Evolutionary conservation across 73 alveolate species (phyloP), one percentile per base, ranked within the genome.

Genomic region (Paramecium bursaria): DNA sequence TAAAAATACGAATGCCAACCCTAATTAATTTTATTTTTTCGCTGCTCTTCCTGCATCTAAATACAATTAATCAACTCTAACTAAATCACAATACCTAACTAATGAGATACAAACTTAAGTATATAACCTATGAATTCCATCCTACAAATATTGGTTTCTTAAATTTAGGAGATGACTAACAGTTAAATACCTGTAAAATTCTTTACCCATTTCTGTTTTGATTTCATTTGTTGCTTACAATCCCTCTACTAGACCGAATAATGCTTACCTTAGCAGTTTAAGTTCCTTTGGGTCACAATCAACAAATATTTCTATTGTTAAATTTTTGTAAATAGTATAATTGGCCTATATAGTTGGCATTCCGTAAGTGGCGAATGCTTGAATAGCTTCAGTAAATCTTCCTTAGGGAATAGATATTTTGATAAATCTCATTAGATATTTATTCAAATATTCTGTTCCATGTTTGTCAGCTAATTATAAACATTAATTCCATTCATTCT

Each of bases 41-140:
- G 98, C 91, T 17, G 99, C 99, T 77, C 90, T 91, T 50, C 99
- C 99, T 19, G 99, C 99, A 91, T 97, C 99, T 13, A 87, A 88
- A 93, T 94, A 95, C 19, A 99, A 98, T 90, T 95, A 91, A 87
- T 97, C 99, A 54, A 96, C 96, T 90, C 98, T 94, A 75, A 97
- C 94, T 49, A 93, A 94, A 77, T 96, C 97, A 53, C 99, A 96
- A 86, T 96, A 97, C 55, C 99, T 96, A 57, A 97, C 86, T 30
- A 97, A 94, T 1, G 99, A 92, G 52, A 95, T 94, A 53, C 98
- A 93, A 4, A 96, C 89, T 86, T 95, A 92, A 77, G 96, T 90
- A 51, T 86, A 91, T 3, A 97, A 96, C 52, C 90, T 92, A 26
- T 90, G 88, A 53, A 96, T 92, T 27, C 90, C 90, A 49, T 92